Evolutionary conservation across 768 basidiomycete genomes (phyloP).

Genomic region (Gymnopilus junonius): DNA sequence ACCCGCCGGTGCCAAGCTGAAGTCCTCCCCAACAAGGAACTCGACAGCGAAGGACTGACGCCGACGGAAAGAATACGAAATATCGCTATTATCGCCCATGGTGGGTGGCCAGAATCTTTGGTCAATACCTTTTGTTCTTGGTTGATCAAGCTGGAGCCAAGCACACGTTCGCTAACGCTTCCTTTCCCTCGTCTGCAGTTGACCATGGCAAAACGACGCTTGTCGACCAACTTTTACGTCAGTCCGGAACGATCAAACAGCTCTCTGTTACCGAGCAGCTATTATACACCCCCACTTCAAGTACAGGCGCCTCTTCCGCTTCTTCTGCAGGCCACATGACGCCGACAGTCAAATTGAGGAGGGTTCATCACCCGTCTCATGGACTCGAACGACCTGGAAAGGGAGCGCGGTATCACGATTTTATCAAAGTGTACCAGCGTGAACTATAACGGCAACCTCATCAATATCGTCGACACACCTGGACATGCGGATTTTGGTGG

Average conservation of each 20-base stretch:
- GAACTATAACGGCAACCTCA: conserved; percentile 49
- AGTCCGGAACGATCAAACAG: conserved; percentile 51
- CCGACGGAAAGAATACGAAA: conserved; percentile 47
- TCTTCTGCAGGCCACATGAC: conserved; percentile 23
- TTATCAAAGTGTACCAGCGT: conserved; percentile 62
- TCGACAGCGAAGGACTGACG: conserved; percentile 26
- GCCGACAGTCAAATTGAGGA: conserved; percentile 40
- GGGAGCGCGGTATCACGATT: conserved; percentile 65
- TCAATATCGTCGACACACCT: conserved; percentile 66
- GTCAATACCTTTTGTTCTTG: conserved; percentile 7
- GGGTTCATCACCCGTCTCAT: conserved; percentile 50
- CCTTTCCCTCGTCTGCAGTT: conserved; percentile 42
- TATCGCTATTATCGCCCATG: conserved; percentile 56
- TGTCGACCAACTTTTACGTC: conserved; percentile 54
- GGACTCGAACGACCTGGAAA: conserved; percentile 59
- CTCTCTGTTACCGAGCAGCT: conserved; percentile 40
- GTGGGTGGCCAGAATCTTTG: conserved; percentile 30
- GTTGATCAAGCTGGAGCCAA: neutral
- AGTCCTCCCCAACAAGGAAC: conserved; percentile 14
- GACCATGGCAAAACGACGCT: conserved; percentile 59
- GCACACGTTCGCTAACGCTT: conserved; percentile 7
- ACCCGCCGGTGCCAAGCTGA: conserved; percentile 23
- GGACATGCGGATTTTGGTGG: conserved; percentile 69
- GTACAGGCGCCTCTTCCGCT: conserved; percentile 26
- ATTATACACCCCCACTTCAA: conserved; percentile 32